Percentiles rank a stretch among this genome's conserved stretches.
phyloP scores from a whole-genome alignment of 768 basidiomycete species.

The Hortiboletus campestris region DNA sequence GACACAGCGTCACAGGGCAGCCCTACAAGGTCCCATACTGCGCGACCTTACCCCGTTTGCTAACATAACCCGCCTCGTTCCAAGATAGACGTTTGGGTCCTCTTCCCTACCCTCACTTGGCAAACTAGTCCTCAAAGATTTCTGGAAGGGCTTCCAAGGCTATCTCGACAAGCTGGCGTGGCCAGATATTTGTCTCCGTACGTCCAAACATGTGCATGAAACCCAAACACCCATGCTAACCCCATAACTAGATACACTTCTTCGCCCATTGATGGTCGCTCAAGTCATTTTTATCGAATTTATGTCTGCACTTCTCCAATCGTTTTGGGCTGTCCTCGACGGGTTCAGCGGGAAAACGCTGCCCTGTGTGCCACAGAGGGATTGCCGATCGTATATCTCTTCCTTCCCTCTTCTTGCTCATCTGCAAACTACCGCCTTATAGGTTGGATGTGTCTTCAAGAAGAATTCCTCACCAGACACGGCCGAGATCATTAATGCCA shows the following conservation, averaged over 20 bases:
- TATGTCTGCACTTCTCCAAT: slow-evolving; percentile 75
- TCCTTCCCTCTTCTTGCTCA: neutral
- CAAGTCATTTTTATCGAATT: slow-evolving; percentile 74
- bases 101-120: slow-evolving; percentile 48
- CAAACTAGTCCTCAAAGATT: slow-evolving; percentile 77
- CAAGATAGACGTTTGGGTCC: slow-evolving; percentile 37
- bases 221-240: slow-evolving; percentile 1
- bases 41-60: slow-evolving; percentile 70
- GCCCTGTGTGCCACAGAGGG: slow-evolving; percentile 82
- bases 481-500: slow-evolving; percentile 64
- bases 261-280: slow-evolving; percentile 86
- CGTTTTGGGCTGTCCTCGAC: slow-evolving; percentile 83
- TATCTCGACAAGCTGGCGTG: slow-evolving; percentile 88
- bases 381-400: slow-evolving; percentile 58
- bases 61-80: slow-evolving; percentile 48
- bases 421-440: neutral
- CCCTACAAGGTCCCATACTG: slow-evolving; percentile 93
- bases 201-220: slow-evolving; percentile 34
- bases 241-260: slow-evolving; percentile 71
- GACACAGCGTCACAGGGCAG: slow-evolving; percentile 76
- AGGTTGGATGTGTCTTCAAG: slow-evolving; percentile 73
- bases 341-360: slow-evolving; percentile 83
- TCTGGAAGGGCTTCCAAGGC: slow-evolving; percentile 87
- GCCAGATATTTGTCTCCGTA: slow-evolving; percentile 85
- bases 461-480: slow-evolving; percentile 57